These are phyloP conservation scores for Nicotiana otophora DNA, from an alignment of 257 asterid species.

Conservation along the genomic window DNA sequence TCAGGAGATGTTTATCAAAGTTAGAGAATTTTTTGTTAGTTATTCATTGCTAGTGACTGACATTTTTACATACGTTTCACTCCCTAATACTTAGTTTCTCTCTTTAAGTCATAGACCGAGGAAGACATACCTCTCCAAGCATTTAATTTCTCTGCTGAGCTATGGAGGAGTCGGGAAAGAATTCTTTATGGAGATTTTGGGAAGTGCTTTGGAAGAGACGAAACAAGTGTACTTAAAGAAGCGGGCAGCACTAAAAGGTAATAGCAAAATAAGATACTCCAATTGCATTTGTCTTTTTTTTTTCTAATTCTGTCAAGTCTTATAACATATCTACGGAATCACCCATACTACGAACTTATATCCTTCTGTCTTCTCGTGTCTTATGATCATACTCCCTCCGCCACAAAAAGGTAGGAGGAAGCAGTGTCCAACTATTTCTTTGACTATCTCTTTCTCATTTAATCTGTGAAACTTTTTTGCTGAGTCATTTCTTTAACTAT, in stretches of 20 bases:
- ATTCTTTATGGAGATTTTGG: slow-evolving; percentile 47
- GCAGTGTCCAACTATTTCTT: not conserved
- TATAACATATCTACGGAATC: not conserved
- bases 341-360: not conserved
- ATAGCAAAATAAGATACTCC: not conserved
- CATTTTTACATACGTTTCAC: not conserved
- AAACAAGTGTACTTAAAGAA: slow-evolving; percentile 35
- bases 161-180: slow-evolving; percentile 66
- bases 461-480: not conserved
- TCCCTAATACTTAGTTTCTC: not conserved
- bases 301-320: not conserved
- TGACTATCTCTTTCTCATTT: not conserved
- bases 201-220: slow-evolving; percentile 45
- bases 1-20: not conserved
- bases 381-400: not conserved
- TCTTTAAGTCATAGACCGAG: slow-evolving; percentile 56
- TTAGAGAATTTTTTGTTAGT: not conserved
- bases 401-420: not conserved
- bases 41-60: not conserved
- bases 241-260: slow-evolving; percentile 71
- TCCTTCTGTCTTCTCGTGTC: not conserved
- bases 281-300: not conserved
- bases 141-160: slow-evolving; percentile 64
- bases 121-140: slow-evolving; percentile 44
- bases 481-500: slow-evolving; percentile 3